Base-by-base conservation (phyloP, 768 basidiomycete species). In the Mrakia frigida region DNA sequence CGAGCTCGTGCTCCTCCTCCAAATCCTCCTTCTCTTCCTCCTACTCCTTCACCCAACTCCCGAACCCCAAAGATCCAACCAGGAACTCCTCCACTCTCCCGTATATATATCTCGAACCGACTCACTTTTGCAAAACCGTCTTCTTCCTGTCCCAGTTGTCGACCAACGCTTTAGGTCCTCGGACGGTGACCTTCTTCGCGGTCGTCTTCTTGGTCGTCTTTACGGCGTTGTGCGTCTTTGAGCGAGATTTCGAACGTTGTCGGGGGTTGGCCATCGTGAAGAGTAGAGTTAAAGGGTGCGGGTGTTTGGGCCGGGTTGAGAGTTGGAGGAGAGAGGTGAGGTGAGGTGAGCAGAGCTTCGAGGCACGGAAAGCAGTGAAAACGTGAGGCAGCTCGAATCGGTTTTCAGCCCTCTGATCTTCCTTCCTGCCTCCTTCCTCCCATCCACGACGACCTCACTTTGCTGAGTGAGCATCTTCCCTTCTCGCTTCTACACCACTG, bases 71-170 rank as follows among this genome's bases (percentile, higher is more conserved):
- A n/a, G n/a, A n/a, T n/a, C n/a, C n/a, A n/a, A n/a, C n/a, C n/a
- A n/a, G n/a, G n/a, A n/a, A n/a, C n/a, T n/a, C n/a, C n/a, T n/a
- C n/a, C n/a, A n/a, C n/a, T n/a, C n/a, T n/a, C n/a, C n/a, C n/a
- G n/a, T 5, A 46, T n/a, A 9, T 23, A 6, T 33, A 31, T 4
- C 10, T 9, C 25, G 33, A 68, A 65, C 10, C 25, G 46, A 21
- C 90, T 80, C 81, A 96, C 94, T 97, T 98, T 88, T 98, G 95
- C 79, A 87, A 88, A 25, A 95, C 90, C 16, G 94, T 98, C 84
- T 92, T 92, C 70, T 85, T 85, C 79, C 88, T 88, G 83, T 98
- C 92, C 94, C 94, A 98, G 73, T 67, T 61, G 63, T 73, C 69
- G 23, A 77, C 56, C 37, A 80, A 74, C 56, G 79, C 65, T 69